Base-by-base conservation (phyloP, 1,284 basidiomycete species). In the Cystobasidium sp. region DNA sequence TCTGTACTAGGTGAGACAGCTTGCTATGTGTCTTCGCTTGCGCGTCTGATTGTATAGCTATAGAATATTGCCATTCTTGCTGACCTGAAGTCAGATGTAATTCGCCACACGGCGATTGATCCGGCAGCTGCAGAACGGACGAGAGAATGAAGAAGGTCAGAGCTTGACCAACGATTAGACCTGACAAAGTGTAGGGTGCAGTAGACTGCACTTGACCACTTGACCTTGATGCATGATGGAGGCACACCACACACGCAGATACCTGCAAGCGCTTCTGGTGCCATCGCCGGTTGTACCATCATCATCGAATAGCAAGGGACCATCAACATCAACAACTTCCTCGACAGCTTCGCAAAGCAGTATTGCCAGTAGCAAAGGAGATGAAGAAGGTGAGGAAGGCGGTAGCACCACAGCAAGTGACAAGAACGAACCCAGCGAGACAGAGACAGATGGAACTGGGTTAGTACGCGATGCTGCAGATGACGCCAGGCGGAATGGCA, bases 241-340 rank as follows among this genome's bases (percentile, higher is more conserved):
- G 47, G 39, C 68, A 24, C 44, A 18, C 22, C 70, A 73, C 44
- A 73, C 70, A 31, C 49, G 51, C 22, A 46, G 70, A 22, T 73
- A 73, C 43, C 70, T 73, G 39, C 70, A 65, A 18, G 70, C 70
- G n/a, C 24, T 73, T 7, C 70, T 73, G 3, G 70, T 65, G n/a
- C 70, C 70, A 10, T 52, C 61, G 41, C 46, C 69, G 24, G 43
- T 24, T 24, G 52, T 24, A 31, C 20, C 31, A 14, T 22, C 59
- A 56, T n/a, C 56, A 16, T 24, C 55, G 55, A 22, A 24, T 24
- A 52, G 31, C 37, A 31, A 47, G 20, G 24, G 31, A 24, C 8
- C 37, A 37, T 31, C 49, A 44, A 24, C 41, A 55, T 6, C 31
- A 44, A 9, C 51, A 55, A 24, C 46, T n/a, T 22, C 62, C 1